A percentile compares a stretch with the other conserved stretches of the same genome.
These are phyloP conservation scores for Panellus pusillus DNA, from an alignment of 768 basidiomycete genomes.

Conservation along the genomic window DNA sequence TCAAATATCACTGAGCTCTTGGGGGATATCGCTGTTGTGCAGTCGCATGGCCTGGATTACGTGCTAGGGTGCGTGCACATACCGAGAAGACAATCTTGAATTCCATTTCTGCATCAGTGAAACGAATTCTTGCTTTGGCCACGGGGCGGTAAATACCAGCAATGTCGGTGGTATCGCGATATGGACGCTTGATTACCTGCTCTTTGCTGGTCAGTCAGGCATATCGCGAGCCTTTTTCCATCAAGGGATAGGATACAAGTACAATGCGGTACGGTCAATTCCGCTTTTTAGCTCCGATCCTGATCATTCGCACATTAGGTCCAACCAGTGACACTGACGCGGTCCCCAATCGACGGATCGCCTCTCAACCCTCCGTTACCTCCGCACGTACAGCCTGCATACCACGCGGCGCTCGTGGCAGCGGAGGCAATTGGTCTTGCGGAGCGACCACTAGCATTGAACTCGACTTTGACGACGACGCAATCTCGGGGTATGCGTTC, in stretches of 20 bases:
- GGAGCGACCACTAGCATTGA: conserved; percentile 35
- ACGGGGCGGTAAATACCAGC: conserved; percentile 36
- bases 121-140: conserved; percentile 5
- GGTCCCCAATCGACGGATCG: conserved; percentile 41
- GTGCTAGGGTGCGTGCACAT: conserved; percentile 38
- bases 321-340: conserved; percentile 42
- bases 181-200: conserved; percentile 48
- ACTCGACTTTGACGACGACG: conserved; percentile 32
- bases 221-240: conserved; percentile 11
- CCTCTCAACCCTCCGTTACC: conserved; percentile 31
- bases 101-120: conserved; percentile 11
- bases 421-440: conserved; percentile 36
- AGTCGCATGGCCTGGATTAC: conserved; percentile 35
- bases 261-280: conserved; percentile 5
- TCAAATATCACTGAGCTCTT: conserved; percentile 37
- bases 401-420: conserved; percentile 43
- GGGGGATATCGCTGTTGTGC: conserved; percentile 37
- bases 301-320: conserved; percentile 29
- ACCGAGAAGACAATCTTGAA: conserved; percentile 10
- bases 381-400: conserved; percentile 45
- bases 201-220: conserved; percentile 45
- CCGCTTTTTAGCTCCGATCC: neutral
- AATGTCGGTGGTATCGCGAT: conserved; percentile 48
- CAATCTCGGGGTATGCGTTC: conserved; percentile 45
- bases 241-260: conserved; percentile 14